These are phyloP conservation scores for Centrapalus pauciflorus DNA, from an alignment of 129 eudicot species.

Conservation along the genomic window DNA sequence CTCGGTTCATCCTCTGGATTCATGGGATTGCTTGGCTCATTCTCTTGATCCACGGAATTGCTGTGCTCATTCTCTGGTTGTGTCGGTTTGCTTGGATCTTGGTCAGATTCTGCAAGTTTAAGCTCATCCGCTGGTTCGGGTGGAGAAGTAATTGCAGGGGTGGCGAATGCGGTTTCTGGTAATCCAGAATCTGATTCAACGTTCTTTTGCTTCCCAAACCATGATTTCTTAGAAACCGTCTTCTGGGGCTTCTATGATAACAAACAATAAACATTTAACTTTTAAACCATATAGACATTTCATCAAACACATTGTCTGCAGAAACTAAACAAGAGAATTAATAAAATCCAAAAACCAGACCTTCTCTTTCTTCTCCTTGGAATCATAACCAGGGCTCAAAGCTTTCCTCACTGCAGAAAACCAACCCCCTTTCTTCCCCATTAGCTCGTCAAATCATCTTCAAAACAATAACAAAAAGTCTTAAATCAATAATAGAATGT, in stretches of 20 bases:
- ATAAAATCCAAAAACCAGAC: not conserved
- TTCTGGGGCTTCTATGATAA: conserved; percentile 30
- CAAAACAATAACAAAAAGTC: not conserved
- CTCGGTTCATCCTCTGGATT: not conserved
- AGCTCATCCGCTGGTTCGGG: conserved; percentile 25
- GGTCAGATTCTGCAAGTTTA: conserved; percentile 25
- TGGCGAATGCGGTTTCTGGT: conserved; percentile 29
- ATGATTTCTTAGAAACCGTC: conserved; percentile 26
- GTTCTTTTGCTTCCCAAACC: conserved; percentile 37
- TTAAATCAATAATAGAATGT: not conserved
- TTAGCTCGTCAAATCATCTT: conserved; percentile 36
- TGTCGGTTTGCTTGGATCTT: conserved; percentile 20
- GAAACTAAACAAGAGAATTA: not conserved
- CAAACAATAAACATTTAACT: not conserved
- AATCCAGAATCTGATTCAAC: conserved; percentile 24
- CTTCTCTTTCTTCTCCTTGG: conserved; percentile 46
- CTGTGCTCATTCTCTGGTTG: not conserved
- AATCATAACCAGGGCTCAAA: conserved; percentile 26
- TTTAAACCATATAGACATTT: not conserved
- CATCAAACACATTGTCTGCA: conserved; percentile 4
- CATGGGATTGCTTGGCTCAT: not conserved
- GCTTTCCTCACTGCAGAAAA: conserved; percentile 40
- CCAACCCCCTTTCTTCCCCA: conserved; percentile 64
- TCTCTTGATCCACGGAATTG: not conserved
- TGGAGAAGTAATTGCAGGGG: conserved; percentile 25